Evolutionary conservation across 805 yeast species (phyloP), one percentile per base, ranked within the genome.

Genomic region (Kluyveromyces starmeri): DNA sequence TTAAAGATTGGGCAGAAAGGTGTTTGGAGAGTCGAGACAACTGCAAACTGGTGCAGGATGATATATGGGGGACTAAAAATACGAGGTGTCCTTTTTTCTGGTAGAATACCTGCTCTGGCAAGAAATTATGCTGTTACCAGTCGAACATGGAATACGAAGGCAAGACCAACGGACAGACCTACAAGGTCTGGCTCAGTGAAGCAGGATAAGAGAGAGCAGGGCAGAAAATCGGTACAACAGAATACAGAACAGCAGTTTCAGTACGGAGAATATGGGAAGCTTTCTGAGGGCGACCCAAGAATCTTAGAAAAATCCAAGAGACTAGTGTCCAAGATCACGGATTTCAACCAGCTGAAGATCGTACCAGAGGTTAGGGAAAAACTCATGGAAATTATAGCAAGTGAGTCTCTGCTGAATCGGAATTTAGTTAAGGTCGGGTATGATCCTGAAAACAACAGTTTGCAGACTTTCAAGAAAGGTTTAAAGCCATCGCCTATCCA

Each of bases 401-500:
- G 50, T 1, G 67, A 65, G 36, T 65, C 78, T 0, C 62, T 70
- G 10, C 42, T 66, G 5, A 52, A 39, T 35, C 50, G 22, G 22
- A 25, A 20, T 18, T 21, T 25, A 29, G 28, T 8, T 10, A 10
- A 16, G n/a, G 30, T 27, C 11, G 20, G 18, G 14, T 27, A 21
- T 28, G 25, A 35, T 14, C 43, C 43, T 27, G 40, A 38, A 12
- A 38, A 30, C 9, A 14, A 11, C 11, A 22, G 4, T 6, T 25
- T 30, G 11, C 23, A 30, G 7, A 44, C 46, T 4, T 31, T 34
- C 2, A 18, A 5, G 6, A 34, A 40, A 1, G 36, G 36, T 8
- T 55, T 62, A 7, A 53, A 45, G 27, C 82, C 97, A 8, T 75
- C 95, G 0, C 84, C 92, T 2, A 82, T 89, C 27, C 98, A 89